Evolutionary conservation across 495 filamentous ascomycete species (phyloP), one percentile per base, ranked within the genome.

Genomic region (Hypoxylon perforatum): DNA sequence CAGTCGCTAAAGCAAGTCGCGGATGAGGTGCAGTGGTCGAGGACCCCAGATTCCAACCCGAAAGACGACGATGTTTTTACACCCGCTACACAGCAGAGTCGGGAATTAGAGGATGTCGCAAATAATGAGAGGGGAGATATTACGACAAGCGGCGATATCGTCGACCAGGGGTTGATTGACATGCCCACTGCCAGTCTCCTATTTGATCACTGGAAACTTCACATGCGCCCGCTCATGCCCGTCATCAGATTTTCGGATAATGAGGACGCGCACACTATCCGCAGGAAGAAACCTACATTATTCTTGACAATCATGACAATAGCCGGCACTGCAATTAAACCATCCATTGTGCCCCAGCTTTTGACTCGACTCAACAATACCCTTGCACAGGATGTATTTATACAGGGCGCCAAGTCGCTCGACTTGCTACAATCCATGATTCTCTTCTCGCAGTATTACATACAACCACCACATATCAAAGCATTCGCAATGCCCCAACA

Each of bases 401-500:
- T 69, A 33, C 65, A 60, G 28, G 65, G 65, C 15, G 49, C 22
- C 21, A 63, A 55, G 10, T 69, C 65, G 39, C 49, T 63, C 21
- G 65, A 69, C 55, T 45, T 69, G 10, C 38, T 69, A 15, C 65
- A 69, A 21, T 63, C 65, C 12, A 15, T 69, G 6, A 25, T 60
- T 22, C 55, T 69, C 21, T 69, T 63, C 49, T 69, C 65, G 10
- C 65, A 69, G 44, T 69, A 69, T 35, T 69, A 69, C 25, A 60
- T 69, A 41, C 65, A 69, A 6, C 65, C 65, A 5, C 59, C 59
- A 1, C 42, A 69, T 4, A 56, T 63, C 19, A 59, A 46, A 14
- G n/a, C 59, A 0, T 69, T 69, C 8, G 65, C 59, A 28, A 42
- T 69, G 2, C 65, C 65, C n/a, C 65, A 69, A 18, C 65, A 69